These are phyloP conservation scores for Trichophyton verrucosum DNA, from an alignment of 2,329 filamentous ascomycete genomes.

Conservation along the genomic window DNA sequence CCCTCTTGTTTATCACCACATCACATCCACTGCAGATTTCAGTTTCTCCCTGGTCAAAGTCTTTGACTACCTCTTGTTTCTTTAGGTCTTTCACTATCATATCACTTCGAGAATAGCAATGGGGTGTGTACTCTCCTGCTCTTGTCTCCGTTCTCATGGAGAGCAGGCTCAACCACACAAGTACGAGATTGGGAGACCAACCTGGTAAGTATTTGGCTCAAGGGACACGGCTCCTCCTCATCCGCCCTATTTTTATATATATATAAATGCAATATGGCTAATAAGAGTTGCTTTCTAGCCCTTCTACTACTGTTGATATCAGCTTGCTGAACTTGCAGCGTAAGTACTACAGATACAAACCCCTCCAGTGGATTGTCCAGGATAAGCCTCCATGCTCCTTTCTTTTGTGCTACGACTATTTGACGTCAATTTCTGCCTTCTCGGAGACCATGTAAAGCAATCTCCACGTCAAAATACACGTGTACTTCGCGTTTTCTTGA, in stretches of 20 bases:
- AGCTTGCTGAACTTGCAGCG: constrained; percentile 4
- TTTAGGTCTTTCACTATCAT: neutral
- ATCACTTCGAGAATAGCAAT: neutral
- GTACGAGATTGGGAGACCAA: constrained; percentile 2
- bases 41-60: neutral
- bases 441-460: neutral
- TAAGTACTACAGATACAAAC: neutral
- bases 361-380: neutral
- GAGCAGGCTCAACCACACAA: neutral
- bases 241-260: neutral
- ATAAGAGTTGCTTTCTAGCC: neutral
- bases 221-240: neutral
- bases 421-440: neutral
- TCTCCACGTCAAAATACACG: neutral
- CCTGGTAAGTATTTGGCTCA: neutral
- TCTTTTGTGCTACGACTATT: neutral
- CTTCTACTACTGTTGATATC: constrained; percentile 6
- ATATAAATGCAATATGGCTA: neutral
- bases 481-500: neutral
- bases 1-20: neutral
- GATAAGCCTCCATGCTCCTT: neutral
- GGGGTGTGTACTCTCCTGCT: constrained; percentile 5
- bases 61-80: neutral
- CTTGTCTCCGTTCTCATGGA: neutral
- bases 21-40: neutral